Evolutionary conservation across 352 stramenopile genomes (phyloP).

Genomic region (Aphanomyces invadans): DNA sequence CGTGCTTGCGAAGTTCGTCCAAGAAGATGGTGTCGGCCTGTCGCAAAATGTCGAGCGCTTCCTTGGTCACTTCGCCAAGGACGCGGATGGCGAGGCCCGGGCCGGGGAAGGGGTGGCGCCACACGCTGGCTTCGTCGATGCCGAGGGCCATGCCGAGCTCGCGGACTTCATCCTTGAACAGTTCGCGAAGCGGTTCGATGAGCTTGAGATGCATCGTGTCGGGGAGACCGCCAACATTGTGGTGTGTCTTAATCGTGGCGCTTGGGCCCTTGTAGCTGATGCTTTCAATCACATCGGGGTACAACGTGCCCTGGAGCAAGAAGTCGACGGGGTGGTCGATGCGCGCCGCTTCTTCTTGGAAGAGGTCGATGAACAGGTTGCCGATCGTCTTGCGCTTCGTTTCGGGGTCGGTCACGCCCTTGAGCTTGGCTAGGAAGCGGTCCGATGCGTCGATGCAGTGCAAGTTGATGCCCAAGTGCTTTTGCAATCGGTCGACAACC

Average conservation of each 20-base stretch:
- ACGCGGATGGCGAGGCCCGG: conserved; percentile 98
- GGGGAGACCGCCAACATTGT: conserved; percentile 98
- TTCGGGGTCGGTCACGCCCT: conserved; percentile 95
- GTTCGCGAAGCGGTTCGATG: conserved; percentile 97
- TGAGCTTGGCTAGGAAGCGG: conserved; percentile 91
- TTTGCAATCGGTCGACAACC: conserved; percentile 85
- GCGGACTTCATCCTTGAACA: conserved; percentile 99
- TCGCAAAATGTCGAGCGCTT: conserved; percentile 93
- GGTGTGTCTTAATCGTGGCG: conserved; percentile 99
- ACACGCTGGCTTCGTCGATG: conserved; percentile 96
- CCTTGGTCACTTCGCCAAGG: conserved; percentile 93
- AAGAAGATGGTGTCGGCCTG: conserved; percentile 98
- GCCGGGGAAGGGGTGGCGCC: conserved; percentile 98
- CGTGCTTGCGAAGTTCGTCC: conserved; percentile 92
- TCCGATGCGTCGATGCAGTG: conserved; percentile 95
- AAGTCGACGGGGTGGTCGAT: conserved; percentile 87
- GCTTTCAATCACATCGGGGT: conserved; percentile 99
- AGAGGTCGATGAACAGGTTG: conserved; percentile 98
- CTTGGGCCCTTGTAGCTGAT: conserved; percentile 97
- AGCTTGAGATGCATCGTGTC: conserved; percentile 98
- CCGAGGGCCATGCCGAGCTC: conserved; percentile 95
- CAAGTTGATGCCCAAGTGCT: conserved; percentile 94
- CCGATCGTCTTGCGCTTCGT: conserved; percentile 99
- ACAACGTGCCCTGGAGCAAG: conserved; percentile 97
- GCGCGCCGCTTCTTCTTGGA: conserved; percentile 86